These are phyloP conservation scores for Amaranthus palmeri DNA, from an alignment of 148 eudicot genomes.

Conservation along the genomic window DNA sequence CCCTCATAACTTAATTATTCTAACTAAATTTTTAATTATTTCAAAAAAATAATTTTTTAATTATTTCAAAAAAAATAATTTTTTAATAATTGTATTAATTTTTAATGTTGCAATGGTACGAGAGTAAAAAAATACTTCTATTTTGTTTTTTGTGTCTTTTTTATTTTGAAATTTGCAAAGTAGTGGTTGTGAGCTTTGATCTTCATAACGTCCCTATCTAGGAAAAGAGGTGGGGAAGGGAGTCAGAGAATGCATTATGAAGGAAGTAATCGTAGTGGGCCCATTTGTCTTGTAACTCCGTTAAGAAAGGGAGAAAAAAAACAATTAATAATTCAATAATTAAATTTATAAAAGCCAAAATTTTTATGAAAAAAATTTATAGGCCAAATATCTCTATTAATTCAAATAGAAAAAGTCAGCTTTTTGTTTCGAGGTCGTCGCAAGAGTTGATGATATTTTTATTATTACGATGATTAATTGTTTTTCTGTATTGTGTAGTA, in stretches of 20 bases:
- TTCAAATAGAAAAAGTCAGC: too few species aligned
- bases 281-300: slow-evolving; percentile 2
- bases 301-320: background rate
- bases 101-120: too few species aligned
- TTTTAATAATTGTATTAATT: too few species aligned
- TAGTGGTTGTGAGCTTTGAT: background rate
- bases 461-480: background rate
- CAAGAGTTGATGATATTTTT: background rate
- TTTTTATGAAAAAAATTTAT: too few species aligned
- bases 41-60: too few species aligned
- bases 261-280: slow-evolving; percentile 23
- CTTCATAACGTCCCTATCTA: slow-evolving; percentile 7
- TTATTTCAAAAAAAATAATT: too few species aligned
- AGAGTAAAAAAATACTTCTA: background rate
- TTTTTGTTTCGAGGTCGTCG: too few species aligned
- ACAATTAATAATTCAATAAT: background rate
- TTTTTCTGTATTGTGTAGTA: background rate
- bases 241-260: slow-evolving; percentile 4
- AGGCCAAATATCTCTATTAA: too few species aligned
- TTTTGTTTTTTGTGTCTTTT: background rate
- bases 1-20: too few species aligned
- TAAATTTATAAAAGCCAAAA: background rate
- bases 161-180: background rate
- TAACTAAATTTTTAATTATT: too few species aligned
- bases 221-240: background rate